These are phyloP conservation scores for Neurospora crassa DNA, from an alignment of 2,329 filamentous ascomycete genomes.

Conservation along the genomic window DNA sequence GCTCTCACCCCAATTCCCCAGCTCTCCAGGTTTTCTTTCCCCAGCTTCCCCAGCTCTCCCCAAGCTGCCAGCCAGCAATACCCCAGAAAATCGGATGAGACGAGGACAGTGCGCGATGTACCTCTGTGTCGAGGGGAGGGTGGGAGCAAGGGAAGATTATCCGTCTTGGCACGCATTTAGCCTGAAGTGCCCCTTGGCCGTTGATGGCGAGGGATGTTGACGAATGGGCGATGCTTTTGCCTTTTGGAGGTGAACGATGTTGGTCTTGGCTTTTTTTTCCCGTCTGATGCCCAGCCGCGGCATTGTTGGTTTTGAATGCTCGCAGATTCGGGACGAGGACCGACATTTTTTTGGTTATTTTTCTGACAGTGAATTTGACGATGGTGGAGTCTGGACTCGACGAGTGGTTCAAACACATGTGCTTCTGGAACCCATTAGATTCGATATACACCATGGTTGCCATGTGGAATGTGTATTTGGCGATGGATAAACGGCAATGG, in stretches of 20 bases:
- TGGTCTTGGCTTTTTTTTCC: not conserved
- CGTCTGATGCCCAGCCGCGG: not conserved
- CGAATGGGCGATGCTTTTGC: slow-evolving; percentile 4
- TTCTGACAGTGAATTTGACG: not conserved
- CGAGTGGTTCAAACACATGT: not conserved
- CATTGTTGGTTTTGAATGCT: not conserved
- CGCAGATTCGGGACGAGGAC: not conserved
- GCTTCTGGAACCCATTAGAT: not conserved
- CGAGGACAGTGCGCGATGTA: not conserved
- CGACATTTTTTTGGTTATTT: not conserved
- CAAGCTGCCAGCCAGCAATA: not conserved
- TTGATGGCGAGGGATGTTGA: not conserved
- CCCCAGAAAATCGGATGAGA: not conserved
- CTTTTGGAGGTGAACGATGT: not conserved
- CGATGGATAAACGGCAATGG: not conserved
- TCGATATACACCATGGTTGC: not conserved
- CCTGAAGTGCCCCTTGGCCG: slow-evolving; percentile 5
- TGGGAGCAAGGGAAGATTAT: slow-evolving; percentile 2
- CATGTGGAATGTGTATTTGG: not conserved
- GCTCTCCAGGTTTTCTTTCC: not conserved
- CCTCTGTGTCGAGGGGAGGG: not conserved
- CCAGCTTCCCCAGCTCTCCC: not conserved
- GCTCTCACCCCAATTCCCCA: not conserved
- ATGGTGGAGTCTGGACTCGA: not conserved
- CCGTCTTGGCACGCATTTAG: slow-evolving; percentile 12